Conservation (phyloP, 768 basidiomycete genomes). For the Termitomyces sp. region DNA sequence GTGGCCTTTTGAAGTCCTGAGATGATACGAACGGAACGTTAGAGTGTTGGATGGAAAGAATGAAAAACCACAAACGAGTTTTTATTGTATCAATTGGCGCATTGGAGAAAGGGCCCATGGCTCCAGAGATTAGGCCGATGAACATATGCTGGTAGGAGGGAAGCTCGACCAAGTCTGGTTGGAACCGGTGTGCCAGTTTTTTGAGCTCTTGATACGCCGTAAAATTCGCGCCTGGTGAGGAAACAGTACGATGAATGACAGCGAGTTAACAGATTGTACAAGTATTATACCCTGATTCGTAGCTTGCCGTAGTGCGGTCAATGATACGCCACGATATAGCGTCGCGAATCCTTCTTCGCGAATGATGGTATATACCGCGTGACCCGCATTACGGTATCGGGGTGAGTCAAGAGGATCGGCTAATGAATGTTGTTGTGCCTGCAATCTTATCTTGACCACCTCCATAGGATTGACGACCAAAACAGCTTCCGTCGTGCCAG, state of each 20-base stretch:
- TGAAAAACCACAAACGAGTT: slow-evolving; percentile 57
- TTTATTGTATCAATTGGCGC: slow-evolving; percentile 95
- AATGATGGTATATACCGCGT: slow-evolving; percentile 92
- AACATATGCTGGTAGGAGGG: slow-evolving; percentile 96
- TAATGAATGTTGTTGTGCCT: slow-evolving; percentile 95
- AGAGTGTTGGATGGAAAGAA: background rate
- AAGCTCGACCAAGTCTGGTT: slow-evolving; percentile 74
- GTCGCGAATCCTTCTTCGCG: slow-evolving; percentile 84
- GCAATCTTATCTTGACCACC: slow-evolving; percentile 96
- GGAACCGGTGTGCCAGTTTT: slow-evolving; percentile 67
- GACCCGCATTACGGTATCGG: slow-evolving; percentile 92
- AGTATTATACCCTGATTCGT: slow-evolving; percentile 80
- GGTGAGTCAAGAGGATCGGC: slow-evolving; percentile 93
- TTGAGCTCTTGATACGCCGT: slow-evolving; percentile 98
- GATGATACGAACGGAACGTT: background rate
- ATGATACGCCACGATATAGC: slow-evolving; percentile 87
- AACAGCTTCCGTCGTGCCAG: slow-evolving; percentile 94
- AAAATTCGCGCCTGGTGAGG: slow-evolving; percentile 79
- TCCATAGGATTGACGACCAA: slow-evolving; percentile 98
- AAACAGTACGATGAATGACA: background rate
- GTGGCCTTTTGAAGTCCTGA: slow-evolving; percentile 83
- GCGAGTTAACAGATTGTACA: background rate
- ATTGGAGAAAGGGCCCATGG: slow-evolving; percentile 98
- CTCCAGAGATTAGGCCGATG: slow-evolving; percentile 93
- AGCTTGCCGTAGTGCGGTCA: slow-evolving; percentile 93